Percentiles rank a stretch among this genome's conserved stretches.
phyloP scores from a whole-genome alignment of 2,329 filamentous ascomycete species.

The Aureobasidium vineae region DNA sequence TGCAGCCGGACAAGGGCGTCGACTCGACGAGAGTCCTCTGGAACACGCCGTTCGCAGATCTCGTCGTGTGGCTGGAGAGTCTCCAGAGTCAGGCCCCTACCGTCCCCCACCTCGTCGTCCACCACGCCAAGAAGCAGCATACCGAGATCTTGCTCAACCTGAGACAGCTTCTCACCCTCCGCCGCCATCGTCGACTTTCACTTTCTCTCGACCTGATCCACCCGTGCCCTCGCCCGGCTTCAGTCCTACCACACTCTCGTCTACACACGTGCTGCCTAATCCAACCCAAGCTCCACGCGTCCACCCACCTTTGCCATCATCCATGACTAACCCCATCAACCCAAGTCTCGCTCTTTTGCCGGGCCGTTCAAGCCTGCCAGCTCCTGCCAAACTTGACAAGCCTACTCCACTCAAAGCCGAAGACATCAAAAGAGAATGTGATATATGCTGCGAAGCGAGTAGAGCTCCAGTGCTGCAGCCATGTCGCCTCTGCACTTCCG shows the following conservation, averaged over 20 bases:
- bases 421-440: constrained; percentile 29
- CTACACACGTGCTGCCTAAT: not conserved
- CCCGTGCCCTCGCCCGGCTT: constrained; percentile 21
- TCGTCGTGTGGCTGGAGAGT: constrained; percentile 21
- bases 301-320: not conserved
- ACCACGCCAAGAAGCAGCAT: not conserved
- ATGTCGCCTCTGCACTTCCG: constrained; percentile 37
- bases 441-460: constrained; percentile 33
- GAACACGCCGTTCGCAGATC: constrained; percentile 10
- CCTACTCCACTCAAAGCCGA: not conserved
- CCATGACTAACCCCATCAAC: not conserved
- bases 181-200: constrained; percentile 20
- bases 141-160: not conserved
- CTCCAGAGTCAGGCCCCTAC: constrained; percentile 12
- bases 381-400: not conserved
- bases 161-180: constrained; percentile 1
- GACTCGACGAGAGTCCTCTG: not conserved
- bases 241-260: not conserved
- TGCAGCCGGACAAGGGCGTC: not conserved
- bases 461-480: constrained; percentile 32
- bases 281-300: not conserved
- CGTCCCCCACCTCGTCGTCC: constrained; percentile 14
- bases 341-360: not conserved
- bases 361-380: not conserved
- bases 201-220: constrained; percentile 12